Base-by-base conservation (phyloP, 1,284 basidiomycete species). In the Rhodotorula sp. region DNA sequence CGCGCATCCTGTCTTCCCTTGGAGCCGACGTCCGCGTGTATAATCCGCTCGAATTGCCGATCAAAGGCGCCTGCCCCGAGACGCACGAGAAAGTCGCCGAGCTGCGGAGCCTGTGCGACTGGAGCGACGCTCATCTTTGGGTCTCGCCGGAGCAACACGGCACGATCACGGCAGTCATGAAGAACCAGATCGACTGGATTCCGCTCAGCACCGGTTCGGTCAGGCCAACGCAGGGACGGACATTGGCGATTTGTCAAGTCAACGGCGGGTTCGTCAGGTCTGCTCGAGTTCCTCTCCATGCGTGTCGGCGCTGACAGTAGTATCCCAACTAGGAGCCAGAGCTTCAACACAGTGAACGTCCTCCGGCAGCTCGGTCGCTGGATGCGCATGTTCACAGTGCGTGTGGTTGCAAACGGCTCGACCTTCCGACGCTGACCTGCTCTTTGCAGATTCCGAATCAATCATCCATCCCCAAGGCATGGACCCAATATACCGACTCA, bases 181-280 rank as follows among this genome's bases (percentile, higher is more conserved):
- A 83, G 77, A 82, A 79, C 43, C 81, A 81, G 68, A 80, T 81
- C 62, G 81, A 81, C 62, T 81, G 80, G 79, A 82, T 82, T 57
- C 81, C 81, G 1, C 73, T 82, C 10, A 74, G 74, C 0, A 77
- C 77, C 2, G 81, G 81, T 0, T 79, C 77, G 5, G 81, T 82
- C 0, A 73, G 81, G n/a, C 81, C 81, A 1, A 82, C 81, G 6
- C 81, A 82, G 70, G 81, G 81, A 0, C 71, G 78, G n/a, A 79
- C 77, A 7, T 66, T 81, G 5, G 81, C 76, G 3, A 75, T 81
- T 23, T 75, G 75, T 4, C 79, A 79, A 71, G 79, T 82, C 52
- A 82, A 81, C 64, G 81, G 81, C 19, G 81, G 81, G 4, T 79
- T 77, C 31, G 56, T 38, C 28, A 7, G 14, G 54, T 7, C 16